Evolutionary conservation across 192 early-diverging fungal genomes (phyloP).

Genomic region (Chytriomyces sp.): DNA sequence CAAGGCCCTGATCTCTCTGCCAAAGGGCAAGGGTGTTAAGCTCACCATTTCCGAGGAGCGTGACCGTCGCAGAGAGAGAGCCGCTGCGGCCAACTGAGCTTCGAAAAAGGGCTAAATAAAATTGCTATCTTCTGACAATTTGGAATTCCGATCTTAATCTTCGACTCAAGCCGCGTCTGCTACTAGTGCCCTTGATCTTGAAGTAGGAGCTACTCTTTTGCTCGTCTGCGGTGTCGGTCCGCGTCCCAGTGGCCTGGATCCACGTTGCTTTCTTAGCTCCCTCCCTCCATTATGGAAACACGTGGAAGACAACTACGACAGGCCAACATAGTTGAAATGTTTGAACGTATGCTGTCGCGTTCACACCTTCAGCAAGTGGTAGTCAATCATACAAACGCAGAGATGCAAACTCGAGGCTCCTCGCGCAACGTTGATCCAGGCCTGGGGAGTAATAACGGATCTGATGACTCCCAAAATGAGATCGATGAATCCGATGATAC

Average conservation of each 20-base stretch:
- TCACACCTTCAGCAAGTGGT: background rate
- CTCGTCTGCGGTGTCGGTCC: too few species aligned
- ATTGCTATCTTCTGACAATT: too few species aligned
- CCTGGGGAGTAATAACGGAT: background rate
- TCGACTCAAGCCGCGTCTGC: too few species aligned
- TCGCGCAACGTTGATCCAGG: background rate
- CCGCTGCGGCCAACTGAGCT: conserved; percentile 31
- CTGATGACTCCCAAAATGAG: background rate
- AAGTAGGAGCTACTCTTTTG: too few species aligned
- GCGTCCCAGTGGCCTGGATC: too few species aligned
- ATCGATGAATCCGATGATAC: background rate
- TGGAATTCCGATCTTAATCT: too few species aligned
- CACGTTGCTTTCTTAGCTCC: too few species aligned
- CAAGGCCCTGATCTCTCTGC: conserved; percentile 95
- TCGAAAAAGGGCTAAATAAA: too few species aligned
- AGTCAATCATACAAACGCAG: too few species aligned
- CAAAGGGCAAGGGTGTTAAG: conserved; percentile 98
- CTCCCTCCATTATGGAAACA: too few species aligned
- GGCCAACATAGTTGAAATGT: conserved; percentile 6
- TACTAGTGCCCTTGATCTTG: too few species aligned
- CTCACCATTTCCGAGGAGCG: conserved; percentile 99
- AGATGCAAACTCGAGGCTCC: background rate
- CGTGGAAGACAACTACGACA: background rate
- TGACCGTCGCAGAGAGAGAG: conserved; percentile 79
- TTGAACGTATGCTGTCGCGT: background rate